Evolutionary conservation across 2,329 filamentous ascomycete species (phyloP), one percentile per base, ranked within the genome.

Genomic region (Phoma sp.): DNA sequence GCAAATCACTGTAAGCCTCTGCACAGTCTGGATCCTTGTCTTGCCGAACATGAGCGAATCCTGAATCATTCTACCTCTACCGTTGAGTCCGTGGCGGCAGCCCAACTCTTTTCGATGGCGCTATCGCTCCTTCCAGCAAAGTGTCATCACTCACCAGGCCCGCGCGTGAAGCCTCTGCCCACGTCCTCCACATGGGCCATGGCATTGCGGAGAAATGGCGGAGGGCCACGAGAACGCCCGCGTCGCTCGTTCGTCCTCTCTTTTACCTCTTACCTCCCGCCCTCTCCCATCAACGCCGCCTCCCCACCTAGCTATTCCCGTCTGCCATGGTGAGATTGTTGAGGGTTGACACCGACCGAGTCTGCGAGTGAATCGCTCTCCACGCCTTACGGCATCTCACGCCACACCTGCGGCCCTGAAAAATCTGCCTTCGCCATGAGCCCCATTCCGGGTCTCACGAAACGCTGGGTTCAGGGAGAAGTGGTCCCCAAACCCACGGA

Each of bases 401-500:
- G 27, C 52, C n/a, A 45, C 56, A 47, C n/a, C 36, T 25, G 44
- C 36, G 46, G 48, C 31, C 19, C 61, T 43, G 53, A 63, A 64
- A 63, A 59, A 33, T 62, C 50, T 55, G 47, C 55, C 37, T 57
- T 36, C 50, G 57, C 39, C 54, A 67, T 67, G 66, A 67, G 63
- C 31, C 50, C 55, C 19, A 24, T 57, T 51, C 64, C 61, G 41
- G 38, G 55, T 25, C 55, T 36, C 13, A 38, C 39, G 38, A 51
- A 47, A 43, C 53, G 53, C 21, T 57, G 51, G 64, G 50, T 45
- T 17, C 54, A 58, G 27, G 51, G 57, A 22, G 43, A 61, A 29
- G 64, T 65, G n/a, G 64, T 72, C 7, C 60, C 60, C n/a, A 72
- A 70, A 46, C 73, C 73, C 37, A 68, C 53, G 2, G 60, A 74